Conservation (phyloP, 805 yeast species). For the Candida takata region DNA sequence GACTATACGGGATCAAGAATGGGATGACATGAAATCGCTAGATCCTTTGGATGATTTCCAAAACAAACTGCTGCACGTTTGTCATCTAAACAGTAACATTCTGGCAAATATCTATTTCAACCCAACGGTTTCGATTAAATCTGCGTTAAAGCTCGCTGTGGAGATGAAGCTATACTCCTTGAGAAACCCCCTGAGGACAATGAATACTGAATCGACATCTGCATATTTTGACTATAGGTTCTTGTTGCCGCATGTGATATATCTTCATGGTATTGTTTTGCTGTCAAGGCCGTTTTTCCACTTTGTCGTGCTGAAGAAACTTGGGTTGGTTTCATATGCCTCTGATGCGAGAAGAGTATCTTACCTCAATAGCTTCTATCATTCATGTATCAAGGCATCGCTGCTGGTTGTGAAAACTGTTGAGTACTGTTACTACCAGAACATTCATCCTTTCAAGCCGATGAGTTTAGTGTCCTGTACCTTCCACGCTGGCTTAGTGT, state of each 20-base stretch:
- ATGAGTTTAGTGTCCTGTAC: constrained; percentile 27
- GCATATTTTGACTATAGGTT: constrained; percentile 16
- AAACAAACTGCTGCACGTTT: constrained; percentile 24
- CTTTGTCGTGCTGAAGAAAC: constrained; percentile 23
- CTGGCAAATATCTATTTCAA: constrained; percentile 28
- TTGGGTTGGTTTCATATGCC: constrained; percentile 15
- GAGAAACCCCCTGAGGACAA: constrained; percentile 27
- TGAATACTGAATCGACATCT: constrained; percentile 21
- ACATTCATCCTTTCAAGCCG: constrained; percentile 32
- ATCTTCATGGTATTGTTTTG: constrained; percentile 31
- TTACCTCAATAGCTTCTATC: constrained; percentile 25
- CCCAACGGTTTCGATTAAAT: constrained; percentile 24
- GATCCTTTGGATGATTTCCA: constrained; percentile 22
- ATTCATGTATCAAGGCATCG: constrained; percentile 32
- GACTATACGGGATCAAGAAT: constrained; percentile 29
- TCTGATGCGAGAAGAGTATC: constrained; percentile 10
- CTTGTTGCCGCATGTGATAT: constrained; percentile 29
- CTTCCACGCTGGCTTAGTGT: constrained; percentile 31
- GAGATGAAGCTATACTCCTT: constrained; percentile 31
- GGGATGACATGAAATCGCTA: constrained; percentile 30
- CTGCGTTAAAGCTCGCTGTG: constrained; percentile 29
- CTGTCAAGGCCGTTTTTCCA: constrained; percentile 38
- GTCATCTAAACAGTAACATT: constrained; percentile 26
- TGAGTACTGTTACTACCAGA: constrained; percentile 20
- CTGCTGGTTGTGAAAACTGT: constrained; percentile 29